Evolutionary conservation across 768 basidiomycete genomes (phyloP).

Genomic region (Hypholoma fasciculare): DNA sequence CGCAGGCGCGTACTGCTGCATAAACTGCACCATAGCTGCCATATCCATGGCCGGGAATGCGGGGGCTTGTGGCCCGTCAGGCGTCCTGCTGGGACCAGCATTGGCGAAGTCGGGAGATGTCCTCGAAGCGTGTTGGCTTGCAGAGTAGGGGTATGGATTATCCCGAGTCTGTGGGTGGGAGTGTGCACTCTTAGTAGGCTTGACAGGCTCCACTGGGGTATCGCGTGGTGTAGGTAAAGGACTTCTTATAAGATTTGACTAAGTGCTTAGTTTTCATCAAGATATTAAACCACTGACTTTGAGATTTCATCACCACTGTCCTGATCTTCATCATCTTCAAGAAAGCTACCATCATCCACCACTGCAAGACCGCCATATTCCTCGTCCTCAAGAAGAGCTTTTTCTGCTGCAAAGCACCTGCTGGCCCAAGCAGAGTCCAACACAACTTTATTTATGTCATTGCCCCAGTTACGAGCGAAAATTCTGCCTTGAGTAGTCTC

Average conservation of each 20-base stretch:
- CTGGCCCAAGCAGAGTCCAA: constrained; percentile 55
- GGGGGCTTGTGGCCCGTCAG: neutral
- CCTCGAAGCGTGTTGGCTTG: neutral
- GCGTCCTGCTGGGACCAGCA: neutral
- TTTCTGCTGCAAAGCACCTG: constrained; percentile 41
- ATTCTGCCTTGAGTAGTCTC: constrained; percentile 49
- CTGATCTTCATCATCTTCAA: constrained; percentile 38
- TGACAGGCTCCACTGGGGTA: constrained; percentile 38
- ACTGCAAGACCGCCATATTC: constrained; percentile 52
- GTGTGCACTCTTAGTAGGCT: constrained; percentile 30
- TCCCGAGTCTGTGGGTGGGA: neutral
- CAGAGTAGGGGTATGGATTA: neutral
- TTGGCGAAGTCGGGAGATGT: neutral
- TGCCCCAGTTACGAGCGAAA: constrained; percentile 60
- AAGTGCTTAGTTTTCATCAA: constrained; percentile 14
- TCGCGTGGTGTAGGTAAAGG: constrained; percentile 62
- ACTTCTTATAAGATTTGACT: constrained; percentile 43
- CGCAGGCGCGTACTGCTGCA: neutral
- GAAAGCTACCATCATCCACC: constrained; percentile 37
- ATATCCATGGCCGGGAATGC: neutral
- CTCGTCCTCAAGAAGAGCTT: constrained; percentile 46
- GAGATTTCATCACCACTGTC: constrained; percentile 29
- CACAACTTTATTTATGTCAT: constrained; percentile 51
- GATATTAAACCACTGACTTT: constrained; percentile 41
- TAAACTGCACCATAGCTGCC: constrained; percentile 1